Percentiles rank a stretch among this genome's conserved stretches.
Evolutionary conservation across 805 yeast genomes (phyloP).

Genomic region (Danielia oregonensis): DNA sequence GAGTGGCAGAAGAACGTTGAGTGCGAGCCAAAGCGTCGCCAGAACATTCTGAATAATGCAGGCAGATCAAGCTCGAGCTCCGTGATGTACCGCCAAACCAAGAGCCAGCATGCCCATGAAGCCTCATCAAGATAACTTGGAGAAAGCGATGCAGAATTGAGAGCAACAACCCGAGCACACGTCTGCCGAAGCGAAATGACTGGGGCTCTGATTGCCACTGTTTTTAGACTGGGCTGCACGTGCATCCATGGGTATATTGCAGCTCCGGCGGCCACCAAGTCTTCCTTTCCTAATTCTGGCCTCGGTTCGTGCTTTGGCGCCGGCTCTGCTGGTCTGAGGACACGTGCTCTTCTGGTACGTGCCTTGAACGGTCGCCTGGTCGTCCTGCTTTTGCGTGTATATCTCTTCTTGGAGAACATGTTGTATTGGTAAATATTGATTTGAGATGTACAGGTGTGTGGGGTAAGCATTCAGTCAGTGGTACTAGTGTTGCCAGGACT

Average conservation of each 20-base stretch:
- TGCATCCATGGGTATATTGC: constrained; percentile 16
- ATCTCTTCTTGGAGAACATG: constrained; percentile 13
- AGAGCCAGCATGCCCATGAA: constrained; percentile 26
- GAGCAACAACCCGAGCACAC: constrained; percentile 29
- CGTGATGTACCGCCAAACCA: constrained; percentile 32
- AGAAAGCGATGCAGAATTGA: constrained; percentile 21
- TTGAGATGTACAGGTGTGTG: too few relatives aligned
- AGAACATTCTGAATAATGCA: constrained; percentile 25
- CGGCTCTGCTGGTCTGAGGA: constrained; percentile 7
- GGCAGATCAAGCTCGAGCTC: constrained; percentile 27
- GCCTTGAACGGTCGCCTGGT: constrained; percentile 7
- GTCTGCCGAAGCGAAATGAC: constrained; percentile 13
- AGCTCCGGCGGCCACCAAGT: constrained; percentile 14
- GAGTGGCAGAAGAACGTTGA: constrained; percentile 26
- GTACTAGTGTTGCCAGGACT: too few relatives aligned
- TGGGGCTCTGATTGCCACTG: too few relatives aligned
- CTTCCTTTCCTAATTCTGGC: too few relatives aligned
- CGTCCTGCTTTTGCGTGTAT: constrained; percentile 7
- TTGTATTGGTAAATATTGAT: constrained; percentile 1
- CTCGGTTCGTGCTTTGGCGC: constrained; percentile 3
- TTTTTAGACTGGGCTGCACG: constrained; percentile 4
- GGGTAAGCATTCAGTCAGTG: too few relatives aligned
- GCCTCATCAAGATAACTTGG: constrained; percentile 18
- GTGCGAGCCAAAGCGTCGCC: constrained; percentile 15
- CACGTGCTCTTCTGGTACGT: constrained; percentile 4